These are phyloP conservation scores for Penicillium vulpinum DNA, from an alignment of 2,329 filamentous ascomycete species.

Conservation along the genomic window DNA sequence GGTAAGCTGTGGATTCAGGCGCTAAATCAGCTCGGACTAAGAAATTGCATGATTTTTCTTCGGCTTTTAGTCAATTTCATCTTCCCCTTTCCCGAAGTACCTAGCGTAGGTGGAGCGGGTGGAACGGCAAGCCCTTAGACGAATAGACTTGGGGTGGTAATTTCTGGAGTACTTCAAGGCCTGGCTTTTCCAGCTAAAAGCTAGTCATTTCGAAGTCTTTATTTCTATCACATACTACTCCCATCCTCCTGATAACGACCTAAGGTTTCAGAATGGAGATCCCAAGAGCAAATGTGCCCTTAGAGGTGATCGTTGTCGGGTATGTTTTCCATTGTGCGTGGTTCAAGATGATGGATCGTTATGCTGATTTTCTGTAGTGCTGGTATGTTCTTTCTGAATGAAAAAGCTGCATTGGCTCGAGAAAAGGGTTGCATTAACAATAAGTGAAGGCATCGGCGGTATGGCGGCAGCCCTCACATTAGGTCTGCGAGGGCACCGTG, in stretches of 20 bases:
- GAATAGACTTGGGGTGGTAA: not conserved
- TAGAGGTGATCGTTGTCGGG: constrained; percentile 39
- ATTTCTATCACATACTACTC: not conserved
- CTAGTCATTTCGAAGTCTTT: not conserved
- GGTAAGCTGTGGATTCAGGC: not conserved
- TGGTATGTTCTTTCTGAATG: constrained; percentile 23
- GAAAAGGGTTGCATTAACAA: not conserved
- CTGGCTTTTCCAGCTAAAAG: not conserved
- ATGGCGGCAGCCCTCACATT: constrained; percentile 38
- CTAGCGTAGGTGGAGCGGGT: not conserved
- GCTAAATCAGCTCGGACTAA: not conserved
- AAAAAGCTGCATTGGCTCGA: not conserved
- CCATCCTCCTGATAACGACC: not conserved
- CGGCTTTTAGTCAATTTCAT: not conserved
- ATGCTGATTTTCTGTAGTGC: constrained; percentile 25
- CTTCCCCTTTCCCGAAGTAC: not conserved
- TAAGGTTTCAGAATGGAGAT: constrained; percentile 19
- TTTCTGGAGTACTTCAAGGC: not conserved
- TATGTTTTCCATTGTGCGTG: constrained; percentile 19
- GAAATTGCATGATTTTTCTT: not conserved
- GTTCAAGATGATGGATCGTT: not conserved
- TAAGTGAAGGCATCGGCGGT: constrained; percentile 35
- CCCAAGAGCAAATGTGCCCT: constrained; percentile 27
- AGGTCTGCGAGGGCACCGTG: constrained; percentile 35
- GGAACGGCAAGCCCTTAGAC: not conserved